Evolutionary conservation across 371 early-diverging fungal genomes (phyloP).

Genomic region (Phascolomyces articulosus): DNA sequence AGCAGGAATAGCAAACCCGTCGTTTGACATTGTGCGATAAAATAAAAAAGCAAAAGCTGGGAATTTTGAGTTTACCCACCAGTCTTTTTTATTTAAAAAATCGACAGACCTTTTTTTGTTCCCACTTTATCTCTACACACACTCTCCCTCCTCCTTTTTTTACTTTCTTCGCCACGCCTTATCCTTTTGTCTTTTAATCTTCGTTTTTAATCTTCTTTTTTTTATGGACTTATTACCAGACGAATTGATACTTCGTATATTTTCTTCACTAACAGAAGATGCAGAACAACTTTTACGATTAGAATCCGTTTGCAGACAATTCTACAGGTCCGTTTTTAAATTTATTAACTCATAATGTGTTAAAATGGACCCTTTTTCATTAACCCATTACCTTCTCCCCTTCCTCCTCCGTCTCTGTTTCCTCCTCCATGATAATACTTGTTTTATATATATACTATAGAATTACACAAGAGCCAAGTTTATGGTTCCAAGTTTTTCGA

Average conservation of each 20-base stretch:
- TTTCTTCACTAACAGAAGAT: slow-evolving; percentile 23
- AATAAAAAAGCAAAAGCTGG: too few relatives aligned
- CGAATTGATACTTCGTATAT: slow-evolving; percentile 35
- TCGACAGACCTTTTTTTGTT: too few relatives aligned
- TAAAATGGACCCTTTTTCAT: too few relatives aligned
- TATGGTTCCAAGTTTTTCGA: slow-evolving; percentile 37
- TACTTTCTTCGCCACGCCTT: slow-evolving; percentile 8
- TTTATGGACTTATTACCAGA: slow-evolving; percentile 42
- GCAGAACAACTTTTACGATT: slow-evolving; percentile 25
- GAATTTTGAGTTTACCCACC: too few relatives aligned
- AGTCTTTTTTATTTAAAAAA: too few relatives aligned
- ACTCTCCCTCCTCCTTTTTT: background rate
- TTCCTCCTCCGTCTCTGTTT: background rate
- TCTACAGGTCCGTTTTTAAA: slow-evolving; percentile 25
- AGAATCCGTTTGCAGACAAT: slow-evolving; percentile 25
- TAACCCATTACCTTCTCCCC: background rate
- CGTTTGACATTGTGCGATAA: slow-evolving; percentile 16
- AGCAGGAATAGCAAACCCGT: slow-evolving; percentile 27
- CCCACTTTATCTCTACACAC: background rate
- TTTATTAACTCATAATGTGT: too few relatives aligned
- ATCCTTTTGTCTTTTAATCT: background rate
- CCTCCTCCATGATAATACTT: background rate
- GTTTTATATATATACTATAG: background rate
- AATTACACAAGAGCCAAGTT: slow-evolving; percentile 21
- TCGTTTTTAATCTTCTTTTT: too few relatives aligned